phyloP scores from a whole-genome alignment of 23 red algal species.

The Gracilaria gracilis region DNA sequence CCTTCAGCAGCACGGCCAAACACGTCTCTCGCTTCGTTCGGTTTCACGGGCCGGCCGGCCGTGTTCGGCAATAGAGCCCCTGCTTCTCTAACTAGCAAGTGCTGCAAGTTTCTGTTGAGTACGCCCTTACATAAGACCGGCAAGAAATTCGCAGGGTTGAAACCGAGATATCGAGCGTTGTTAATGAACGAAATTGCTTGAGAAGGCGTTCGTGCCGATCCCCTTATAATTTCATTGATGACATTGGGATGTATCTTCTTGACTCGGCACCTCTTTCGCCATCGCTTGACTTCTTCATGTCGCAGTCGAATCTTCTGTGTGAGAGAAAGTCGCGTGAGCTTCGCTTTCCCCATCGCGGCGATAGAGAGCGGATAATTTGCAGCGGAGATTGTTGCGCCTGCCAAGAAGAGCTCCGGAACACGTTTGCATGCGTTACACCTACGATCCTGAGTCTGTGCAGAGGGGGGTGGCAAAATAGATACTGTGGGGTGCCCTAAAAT shows the following conservation, averaged over 20 bases:
- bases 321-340: constrained; percentile 29
- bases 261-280: constrained; percentile 28
- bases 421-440: background rate
- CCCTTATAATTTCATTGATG: background rate
- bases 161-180: background rate
- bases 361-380: background rate
- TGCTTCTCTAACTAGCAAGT: background rate
- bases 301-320: constrained; percentile 26
- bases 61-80: background rate
- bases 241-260: constrained; percentile 16
- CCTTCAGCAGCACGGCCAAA: background rate
- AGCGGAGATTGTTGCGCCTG: background rate
- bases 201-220: constrained; percentile 9
- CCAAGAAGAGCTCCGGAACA: background rate
- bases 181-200: constrained; percentile 22
- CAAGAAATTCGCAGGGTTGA: constrained; percentile 14
- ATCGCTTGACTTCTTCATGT: constrained; percentile 23
- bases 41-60: background rate
- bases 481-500: too few relatives aligned
- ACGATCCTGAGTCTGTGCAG: too few relatives aligned
- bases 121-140: background rate
- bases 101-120: constrained; percentile 8
- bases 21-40: background rate
- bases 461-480: too few relatives aligned
- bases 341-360: background rate